phyloP scores from a whole-genome alignment of 371 early-diverging fungal species.

The Mucor plumbeus region DNA sequence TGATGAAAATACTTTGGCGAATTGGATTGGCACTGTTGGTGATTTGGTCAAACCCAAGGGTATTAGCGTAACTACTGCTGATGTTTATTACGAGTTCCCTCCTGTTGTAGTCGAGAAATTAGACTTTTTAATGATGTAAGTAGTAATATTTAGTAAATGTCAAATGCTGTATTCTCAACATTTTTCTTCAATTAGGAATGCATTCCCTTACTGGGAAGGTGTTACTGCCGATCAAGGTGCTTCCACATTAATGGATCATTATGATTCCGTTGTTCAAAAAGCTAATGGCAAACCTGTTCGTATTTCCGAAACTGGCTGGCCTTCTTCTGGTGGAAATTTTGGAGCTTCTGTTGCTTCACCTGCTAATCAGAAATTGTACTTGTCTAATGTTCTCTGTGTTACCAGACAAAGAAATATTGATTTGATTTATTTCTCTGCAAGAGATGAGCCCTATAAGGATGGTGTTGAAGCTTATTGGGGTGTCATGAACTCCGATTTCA shows the following conservation, averaged over 20 bases:
- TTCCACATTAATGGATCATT: slow-evolving; percentile 51
- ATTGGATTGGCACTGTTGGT: slow-evolving; percentile 44
- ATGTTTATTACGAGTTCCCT: slow-evolving; percentile 60
- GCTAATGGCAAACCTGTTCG: slow-evolving; percentile 59
- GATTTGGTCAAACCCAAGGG: slow-evolving; percentile 38
- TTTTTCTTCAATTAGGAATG: slow-evolving; percentile 43
- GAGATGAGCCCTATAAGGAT: slow-evolving; percentile 64
- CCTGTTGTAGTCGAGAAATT: slow-evolving; percentile 52
- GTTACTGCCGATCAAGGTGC: slow-evolving; percentile 55
- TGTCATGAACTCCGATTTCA: slow-evolving; percentile 37
- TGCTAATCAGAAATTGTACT: slow-evolving; percentile 53
- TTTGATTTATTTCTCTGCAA: slow-evolving; percentile 64
- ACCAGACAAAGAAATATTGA: slow-evolving; percentile 53
- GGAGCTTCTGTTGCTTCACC: slow-evolving; percentile 55
- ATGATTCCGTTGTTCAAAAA: slow-evolving; percentile 43
- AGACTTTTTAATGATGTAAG: slow-evolving; percentile 64
- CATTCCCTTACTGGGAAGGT: slow-evolving; percentile 75
- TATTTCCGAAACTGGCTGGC: slow-evolving; percentile 77
- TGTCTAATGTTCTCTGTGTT: slow-evolving; percentile 49
- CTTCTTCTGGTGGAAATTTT: slow-evolving; percentile 58
- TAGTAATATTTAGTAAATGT: not conserved
- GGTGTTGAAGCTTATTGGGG: slow-evolving; percentile 69
- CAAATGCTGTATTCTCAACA: not conserved
- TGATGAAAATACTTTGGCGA: slow-evolving; percentile 38
- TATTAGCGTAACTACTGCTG: slow-evolving; percentile 56